A percentile compares a stretch with the other conserved stretches of the same genome.
phyloP scores from a whole-genome alignment of 192 early-diverging fungal genomes.

The Rhizoclosmatium globosum region DNA sequence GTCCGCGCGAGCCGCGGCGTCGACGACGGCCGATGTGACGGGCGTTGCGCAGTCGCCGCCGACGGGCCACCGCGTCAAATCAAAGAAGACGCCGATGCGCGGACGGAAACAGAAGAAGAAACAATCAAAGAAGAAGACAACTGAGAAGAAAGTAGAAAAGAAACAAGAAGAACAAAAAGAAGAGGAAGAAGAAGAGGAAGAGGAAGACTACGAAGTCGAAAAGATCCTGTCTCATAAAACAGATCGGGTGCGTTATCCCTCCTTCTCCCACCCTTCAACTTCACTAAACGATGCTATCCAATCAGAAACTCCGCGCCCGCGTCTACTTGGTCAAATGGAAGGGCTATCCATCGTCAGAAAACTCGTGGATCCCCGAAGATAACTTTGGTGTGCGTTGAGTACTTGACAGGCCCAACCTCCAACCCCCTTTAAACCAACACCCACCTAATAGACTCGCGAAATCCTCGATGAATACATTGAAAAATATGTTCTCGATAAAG shows the following conservation, averaged over 20 bases:
- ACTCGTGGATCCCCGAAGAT: constrained; percentile 12
- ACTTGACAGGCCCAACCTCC: background rate
- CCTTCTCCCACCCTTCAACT: background rate
- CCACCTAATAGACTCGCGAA: background rate
- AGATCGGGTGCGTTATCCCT: background rate
- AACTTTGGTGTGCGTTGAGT: constrained; percentile 3
- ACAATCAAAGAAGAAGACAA: too few species aligned
- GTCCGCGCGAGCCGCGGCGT: too few species aligned
- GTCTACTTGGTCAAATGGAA: constrained; percentile 18
- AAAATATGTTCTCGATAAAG: too few species aligned
- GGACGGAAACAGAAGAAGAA: too few species aligned
- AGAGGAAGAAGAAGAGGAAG: background rate
- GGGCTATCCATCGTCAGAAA: background rate
- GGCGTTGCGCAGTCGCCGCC: too few species aligned
- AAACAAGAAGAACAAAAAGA: background rate
- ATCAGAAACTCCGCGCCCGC: background rate
- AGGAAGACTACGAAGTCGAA: constrained; percentile 6
- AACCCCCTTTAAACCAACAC: background rate
- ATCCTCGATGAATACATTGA: background rate
- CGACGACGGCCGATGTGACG: too few species aligned
- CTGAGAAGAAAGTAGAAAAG: background rate
- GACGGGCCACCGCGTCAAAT: background rate
- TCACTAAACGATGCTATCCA: too few species aligned
- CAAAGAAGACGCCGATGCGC: background rate
- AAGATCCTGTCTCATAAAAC: background rate